phyloP scores from a whole-genome alignment of 1,139 yeast species.

The Pichia sp. region DNA sequence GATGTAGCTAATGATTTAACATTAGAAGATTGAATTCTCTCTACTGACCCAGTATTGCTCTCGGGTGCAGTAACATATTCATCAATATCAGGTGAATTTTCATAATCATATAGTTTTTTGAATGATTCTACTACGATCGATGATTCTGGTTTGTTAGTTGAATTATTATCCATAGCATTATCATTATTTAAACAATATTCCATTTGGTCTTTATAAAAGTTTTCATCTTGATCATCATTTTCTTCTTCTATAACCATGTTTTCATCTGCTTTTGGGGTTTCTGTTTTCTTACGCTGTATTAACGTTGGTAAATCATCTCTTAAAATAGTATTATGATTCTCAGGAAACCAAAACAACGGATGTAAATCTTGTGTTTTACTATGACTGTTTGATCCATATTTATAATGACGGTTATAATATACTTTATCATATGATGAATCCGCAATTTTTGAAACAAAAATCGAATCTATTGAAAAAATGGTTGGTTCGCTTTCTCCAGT shows the following conservation, averaged over 20 bases:
- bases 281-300: constrained; percentile 25
- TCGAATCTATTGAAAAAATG: constrained; percentile 42
- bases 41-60: no score
- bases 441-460: constrained; percentile 43
- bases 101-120: neutral
- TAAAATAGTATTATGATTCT: constrained; percentile 30
- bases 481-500: constrained; percentile 28
- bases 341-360: constrained; percentile 35
- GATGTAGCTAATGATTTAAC: neutral
- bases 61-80: constrained; percentile 10
- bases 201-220: no score
- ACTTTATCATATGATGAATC: constrained; percentile 22
- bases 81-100: constrained; percentile 14
- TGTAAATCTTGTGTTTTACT: neutral
- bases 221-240: neutral
- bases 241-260: neutral
- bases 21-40: no score
- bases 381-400: neutral
- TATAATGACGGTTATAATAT: constrained; percentile 1
- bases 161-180: neutral
- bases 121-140: no score
- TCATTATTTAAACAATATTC: neutral
- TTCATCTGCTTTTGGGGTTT: neutral
- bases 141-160: neutral
- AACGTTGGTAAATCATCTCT: constrained; percentile 28